Evolutionary conservation across 768 basidiomycete genomes (phyloP).

Genomic region (Podaxis sp.): DNA sequence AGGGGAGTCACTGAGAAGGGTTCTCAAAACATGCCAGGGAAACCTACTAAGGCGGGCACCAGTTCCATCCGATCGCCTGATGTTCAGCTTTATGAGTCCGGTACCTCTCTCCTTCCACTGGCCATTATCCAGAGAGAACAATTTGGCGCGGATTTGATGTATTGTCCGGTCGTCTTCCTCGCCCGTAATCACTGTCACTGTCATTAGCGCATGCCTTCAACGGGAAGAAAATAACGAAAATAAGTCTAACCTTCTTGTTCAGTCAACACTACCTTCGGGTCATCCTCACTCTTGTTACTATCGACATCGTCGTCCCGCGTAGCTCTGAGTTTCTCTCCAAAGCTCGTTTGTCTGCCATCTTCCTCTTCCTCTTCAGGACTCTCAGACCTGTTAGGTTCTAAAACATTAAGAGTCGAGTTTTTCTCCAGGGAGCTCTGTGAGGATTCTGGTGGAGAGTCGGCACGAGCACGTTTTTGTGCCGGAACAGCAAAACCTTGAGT

Average conservation of each 20-base stretch:
- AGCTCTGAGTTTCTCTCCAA: constrained; percentile 66
- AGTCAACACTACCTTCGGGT: constrained; percentile 44
- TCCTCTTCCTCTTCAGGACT: constrained; percentile 46
- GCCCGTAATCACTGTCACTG: constrained; percentile 57
- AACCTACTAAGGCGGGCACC: constrained; percentile 65
- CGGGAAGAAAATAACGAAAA: constrained; percentile 1
- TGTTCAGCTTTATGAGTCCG: constrained; percentile 67
- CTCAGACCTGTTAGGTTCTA: constrained; percentile 24
- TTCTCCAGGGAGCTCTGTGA: constrained; percentile 42
- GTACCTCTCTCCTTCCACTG: constrained; percentile 79
- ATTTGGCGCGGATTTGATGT: constrained; percentile 73
- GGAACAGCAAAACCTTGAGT: constrained; percentile 49
- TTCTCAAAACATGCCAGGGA: constrained; percentile 1
- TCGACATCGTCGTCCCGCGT: constrained; percentile 56
- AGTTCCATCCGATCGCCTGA: constrained; percentile 54
- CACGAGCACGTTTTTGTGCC: constrained; percentile 50
- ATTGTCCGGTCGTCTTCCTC: constrained; percentile 81
- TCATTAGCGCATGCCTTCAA: constrained; percentile 7
- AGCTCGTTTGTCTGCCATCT: constrained; percentile 37
- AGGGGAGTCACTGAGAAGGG: constrained; percentile 3
- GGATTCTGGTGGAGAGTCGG: constrained; percentile 43
- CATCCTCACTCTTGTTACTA: constrained; percentile 42
- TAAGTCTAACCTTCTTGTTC: constrained; percentile 61
- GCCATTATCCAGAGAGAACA: constrained; percentile 55
- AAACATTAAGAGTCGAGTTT: constrained; percentile 14